These are phyloP conservation scores for Vinca minor DNA, from an alignment of 257 asterid genomes.

Conservation along the genomic window DNA sequence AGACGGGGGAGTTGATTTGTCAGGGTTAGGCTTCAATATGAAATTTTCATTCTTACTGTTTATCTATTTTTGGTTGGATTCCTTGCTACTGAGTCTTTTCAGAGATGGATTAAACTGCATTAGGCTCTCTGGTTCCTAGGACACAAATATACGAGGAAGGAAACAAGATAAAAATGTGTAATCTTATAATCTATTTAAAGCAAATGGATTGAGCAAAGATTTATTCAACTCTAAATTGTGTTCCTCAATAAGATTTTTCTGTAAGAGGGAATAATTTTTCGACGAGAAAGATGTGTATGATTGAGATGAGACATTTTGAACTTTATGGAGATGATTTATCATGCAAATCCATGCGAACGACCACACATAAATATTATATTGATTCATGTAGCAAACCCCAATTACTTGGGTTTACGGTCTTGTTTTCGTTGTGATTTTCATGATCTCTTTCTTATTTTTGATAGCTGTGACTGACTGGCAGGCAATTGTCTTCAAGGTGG, in stretches of 20 bases:
- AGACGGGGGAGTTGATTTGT: background rate
- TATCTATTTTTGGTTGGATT: background rate
- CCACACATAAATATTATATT: too few relatives aligned
- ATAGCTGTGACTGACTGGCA: constrained; percentile 28
- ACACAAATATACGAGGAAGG: background rate
- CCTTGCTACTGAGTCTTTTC: background rate
- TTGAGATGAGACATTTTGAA: background rate
- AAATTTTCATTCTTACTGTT: background rate
- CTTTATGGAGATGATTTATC: background rate
- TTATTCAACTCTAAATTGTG: background rate
- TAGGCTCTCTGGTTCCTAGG: background rate
- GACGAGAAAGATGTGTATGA: background rate
- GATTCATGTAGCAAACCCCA: too few relatives aligned
- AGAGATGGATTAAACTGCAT: background rate
- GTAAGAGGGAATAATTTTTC: background rate
- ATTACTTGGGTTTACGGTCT: too few relatives aligned
- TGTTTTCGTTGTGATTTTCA: background rate
- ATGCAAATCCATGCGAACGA: too few relatives aligned
- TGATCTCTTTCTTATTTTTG: constrained; percentile 12
- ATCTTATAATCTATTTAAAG: background rate
- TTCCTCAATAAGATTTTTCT: background rate
- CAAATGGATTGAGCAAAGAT: background rate
- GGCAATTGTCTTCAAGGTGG: constrained; percentile 75
- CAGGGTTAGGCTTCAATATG: background rate
- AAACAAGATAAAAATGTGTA: background rate